Evolutionary conservation across 2,329 filamentous ascomycete species (phyloP).

Genomic region (Cladophialophora psammophila): DNA sequence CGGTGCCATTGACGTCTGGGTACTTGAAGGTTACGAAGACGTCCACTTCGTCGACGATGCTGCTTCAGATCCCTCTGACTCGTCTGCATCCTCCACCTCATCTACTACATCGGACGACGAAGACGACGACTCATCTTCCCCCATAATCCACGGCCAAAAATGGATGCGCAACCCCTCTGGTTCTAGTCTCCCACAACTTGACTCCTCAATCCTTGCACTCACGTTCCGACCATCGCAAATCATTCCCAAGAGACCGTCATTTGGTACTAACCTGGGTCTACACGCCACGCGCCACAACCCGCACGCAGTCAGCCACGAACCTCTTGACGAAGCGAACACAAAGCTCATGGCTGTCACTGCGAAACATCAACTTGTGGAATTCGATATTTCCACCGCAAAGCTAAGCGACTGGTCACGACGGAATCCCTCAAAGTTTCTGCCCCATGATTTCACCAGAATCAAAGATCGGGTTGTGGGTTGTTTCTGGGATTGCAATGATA

Average conservation of each 20-base stretch:
- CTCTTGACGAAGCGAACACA: conserved; percentile 61
- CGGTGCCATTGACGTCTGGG: conserved; percentile 87
- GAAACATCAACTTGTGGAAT: conserved; percentile 74
- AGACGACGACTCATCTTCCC: conserved; percentile 59
- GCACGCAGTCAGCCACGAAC: conserved; percentile 63
- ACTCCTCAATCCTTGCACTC: conserved; percentile 69
- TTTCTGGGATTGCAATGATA: conserved; percentile 65
- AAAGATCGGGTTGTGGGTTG: conserved; percentile 75
- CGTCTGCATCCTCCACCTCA: conserved; percentile 27
- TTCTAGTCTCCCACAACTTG: conserved; percentile 72
- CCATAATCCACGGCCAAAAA: conserved; percentile 64
- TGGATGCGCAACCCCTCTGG: conserved; percentile 80
- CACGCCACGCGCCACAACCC: conserved; percentile 60
- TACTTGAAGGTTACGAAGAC: conserved; percentile 68
- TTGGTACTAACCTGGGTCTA: conserved; percentile 48
- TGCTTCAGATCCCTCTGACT: conserved; percentile 13
- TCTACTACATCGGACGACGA: conserved; percentile 40
- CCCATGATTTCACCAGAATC: conserved; percentile 74
- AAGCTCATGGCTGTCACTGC: conserved; percentile 68
- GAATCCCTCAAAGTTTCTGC: conserved; percentile 78
- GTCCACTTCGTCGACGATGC: conserved; percentile 56
- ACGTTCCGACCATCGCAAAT: conserved; percentile 66
- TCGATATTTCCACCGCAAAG: conserved; percentile 77
- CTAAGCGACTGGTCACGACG: conserved; percentile 85
- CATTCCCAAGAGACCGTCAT: conserved; percentile 45